Base-by-base conservation (phyloP, 225 moss, liverwort and hornwort species). In the Pleurozium schreberi region DNA sequence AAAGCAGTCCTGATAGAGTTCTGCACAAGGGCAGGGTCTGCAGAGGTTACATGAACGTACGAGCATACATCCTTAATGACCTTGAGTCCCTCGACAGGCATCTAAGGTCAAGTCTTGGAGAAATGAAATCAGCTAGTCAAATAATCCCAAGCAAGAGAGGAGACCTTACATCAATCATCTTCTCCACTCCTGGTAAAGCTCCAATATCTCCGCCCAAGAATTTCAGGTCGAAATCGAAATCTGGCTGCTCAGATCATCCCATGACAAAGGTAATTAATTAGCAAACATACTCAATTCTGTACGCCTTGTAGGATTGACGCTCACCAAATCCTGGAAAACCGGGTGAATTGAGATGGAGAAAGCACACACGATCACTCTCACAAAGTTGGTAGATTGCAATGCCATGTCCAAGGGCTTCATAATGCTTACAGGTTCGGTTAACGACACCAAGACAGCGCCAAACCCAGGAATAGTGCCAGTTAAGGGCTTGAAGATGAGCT, bases 401-500 rank as follows among this genome's bases (percentile, higher is more conserved):
- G 71, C 20, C 45, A 87, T 75, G 43, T 25, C 40, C 50, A 53
- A 76, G 18, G 64, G 64, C n/a, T 73, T 70, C 84, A 40, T 50
- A n/a, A 83, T 88, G 84, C 97, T 96, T 89, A 98, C 97, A 59
- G 96, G 83, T 81, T 96, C 94, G n/a, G 92, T 90, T 50, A 98
- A 90, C 12, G 98, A 96, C 75, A 97, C 79, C 45, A 97, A 90
- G 60, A 97, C 93, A 66, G 98, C 98, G 75, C 97, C 98, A 91
- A 98, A 98, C 31, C 96, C 95, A 58, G 98, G 98, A 71, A 98
- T 84, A 65, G 90, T 93, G 45, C 92, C 94, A 62, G 96, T 87
- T 69, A 98, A 92, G 50, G 98, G 98, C 91, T 97, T 98, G 77
- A 98, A 89, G 33, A 98, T 95, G 79, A 98, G 93, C 88, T 94